Evolutionary conservation across 2,329 filamentous ascomycete genomes (phyloP).

Genomic region (Didymella keratinophila): DNA sequence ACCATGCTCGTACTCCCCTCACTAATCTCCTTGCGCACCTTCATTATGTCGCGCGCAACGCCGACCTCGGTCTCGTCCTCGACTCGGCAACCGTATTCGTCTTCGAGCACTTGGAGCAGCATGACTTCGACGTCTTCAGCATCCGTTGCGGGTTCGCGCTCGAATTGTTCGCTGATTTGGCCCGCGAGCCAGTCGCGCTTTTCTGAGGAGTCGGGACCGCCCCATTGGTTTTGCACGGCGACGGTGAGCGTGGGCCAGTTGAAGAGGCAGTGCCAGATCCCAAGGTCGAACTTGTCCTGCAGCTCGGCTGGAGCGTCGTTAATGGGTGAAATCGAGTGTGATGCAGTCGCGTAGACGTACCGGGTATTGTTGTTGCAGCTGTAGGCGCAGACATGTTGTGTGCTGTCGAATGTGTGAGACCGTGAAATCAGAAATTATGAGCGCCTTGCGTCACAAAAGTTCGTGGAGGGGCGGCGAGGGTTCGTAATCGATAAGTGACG

Average conservation of each 20-base stretch:
- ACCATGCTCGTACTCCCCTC: constrained; percentile 72
- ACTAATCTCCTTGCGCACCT: constrained; percentile 69
- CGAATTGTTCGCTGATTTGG: constrained; percentile 81
- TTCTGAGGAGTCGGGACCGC: constrained; percentile 79
- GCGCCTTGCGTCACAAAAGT: constrained; percentile 24
- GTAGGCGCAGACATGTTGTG: constrained; percentile 22
- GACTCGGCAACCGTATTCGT: constrained; percentile 92
- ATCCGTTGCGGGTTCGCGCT: constrained; percentile 67
- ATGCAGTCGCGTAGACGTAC: constrained; percentile 3
- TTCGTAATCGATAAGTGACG: constrained; percentile 18
- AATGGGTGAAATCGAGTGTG: not conserved
- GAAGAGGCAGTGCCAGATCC: constrained; percentile 83
- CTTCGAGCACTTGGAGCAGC: constrained; percentile 87
- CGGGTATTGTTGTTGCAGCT: constrained; percentile 12
- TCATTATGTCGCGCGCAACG: constrained; percentile 76
- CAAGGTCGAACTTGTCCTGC: constrained; percentile 72
- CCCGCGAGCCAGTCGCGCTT: constrained; percentile 98
- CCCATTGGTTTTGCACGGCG: constrained; percentile 87
- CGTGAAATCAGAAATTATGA: constrained; percentile 8
- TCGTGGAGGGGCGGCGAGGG: constrained; percentile 7
- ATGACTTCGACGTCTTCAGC: constrained; percentile 82
- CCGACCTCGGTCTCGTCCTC: constrained; percentile 86
- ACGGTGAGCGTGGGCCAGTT: constrained; percentile 89
- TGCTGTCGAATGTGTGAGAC: not conserved
- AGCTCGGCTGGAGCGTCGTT: constrained; percentile 32